These are phyloP conservation scores for Trametes cingulata DNA, from an alignment of 768 basidiomycete species.

Conservation along the genomic window DNA sequence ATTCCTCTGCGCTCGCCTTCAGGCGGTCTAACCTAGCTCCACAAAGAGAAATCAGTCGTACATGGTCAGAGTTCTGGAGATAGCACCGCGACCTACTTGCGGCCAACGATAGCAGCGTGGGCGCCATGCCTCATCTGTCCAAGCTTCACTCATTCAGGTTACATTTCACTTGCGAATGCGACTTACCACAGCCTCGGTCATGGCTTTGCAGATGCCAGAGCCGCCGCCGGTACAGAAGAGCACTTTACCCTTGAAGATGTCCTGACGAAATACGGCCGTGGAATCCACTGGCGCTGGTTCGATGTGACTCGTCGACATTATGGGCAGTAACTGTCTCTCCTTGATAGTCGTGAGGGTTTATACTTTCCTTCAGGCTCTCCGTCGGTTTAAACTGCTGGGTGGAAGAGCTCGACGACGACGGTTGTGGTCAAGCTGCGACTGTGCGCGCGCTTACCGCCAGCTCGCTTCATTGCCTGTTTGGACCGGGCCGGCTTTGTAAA, in stretches of 20 bases:
- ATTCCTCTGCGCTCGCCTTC: constrained; percentile 64
- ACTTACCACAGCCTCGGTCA: constrained; percentile 81
- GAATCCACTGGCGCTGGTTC: constrained; percentile 52
- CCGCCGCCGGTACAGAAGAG: constrained; percentile 90
- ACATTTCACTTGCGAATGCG: no score
- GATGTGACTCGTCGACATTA: constrained; percentile 32
- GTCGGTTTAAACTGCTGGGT: not conserved
- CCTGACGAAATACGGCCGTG: constrained; percentile 65
- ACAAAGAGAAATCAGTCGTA: not conserved
- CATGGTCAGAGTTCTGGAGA: not conserved
- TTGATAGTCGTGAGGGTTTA: no score
- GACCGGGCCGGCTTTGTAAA: not conserved
- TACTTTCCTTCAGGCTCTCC: no score
- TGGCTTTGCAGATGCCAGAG: constrained; percentile 88
- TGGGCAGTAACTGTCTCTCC: not conserved
- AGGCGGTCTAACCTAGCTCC: constrained; percentile 68
- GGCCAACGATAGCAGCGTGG: constrained; percentile 77
- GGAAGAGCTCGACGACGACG: not conserved
- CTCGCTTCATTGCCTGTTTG: not conserved
- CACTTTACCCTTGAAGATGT: constrained; percentile 90
- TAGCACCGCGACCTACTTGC: constrained; percentile 60
- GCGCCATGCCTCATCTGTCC: constrained; percentile 91
- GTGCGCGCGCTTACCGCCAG: not conserved
- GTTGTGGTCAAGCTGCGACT: not conserved
- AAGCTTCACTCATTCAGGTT: not conserved